Base-by-base conservation (phyloP, 306 rosid species). In the Oxytropis ochrocephala region DNA sequence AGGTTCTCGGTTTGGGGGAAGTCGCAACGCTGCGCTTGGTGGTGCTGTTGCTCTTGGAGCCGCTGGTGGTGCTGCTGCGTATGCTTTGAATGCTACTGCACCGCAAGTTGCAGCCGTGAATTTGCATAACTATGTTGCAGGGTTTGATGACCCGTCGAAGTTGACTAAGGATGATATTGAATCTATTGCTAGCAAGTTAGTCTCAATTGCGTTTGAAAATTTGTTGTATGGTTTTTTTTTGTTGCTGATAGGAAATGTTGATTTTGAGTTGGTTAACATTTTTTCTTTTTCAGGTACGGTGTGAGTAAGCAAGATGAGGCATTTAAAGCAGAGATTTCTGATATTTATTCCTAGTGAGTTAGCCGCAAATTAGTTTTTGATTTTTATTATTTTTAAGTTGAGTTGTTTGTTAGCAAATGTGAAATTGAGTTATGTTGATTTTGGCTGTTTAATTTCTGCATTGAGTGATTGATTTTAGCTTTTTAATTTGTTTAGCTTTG, bases 251-350 rank as follows among this genome's bases (percentile, higher is more conserved):
- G 42, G 41, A 17, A 24, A 24, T 32, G 42, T 50, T 44, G 75
- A 52, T 51, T 56, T 46, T 68, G 12, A 38, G 57, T 32, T 70
- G 42, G 65, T 60, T 39, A 2, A 27, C 10, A 17, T 4, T 24
- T 53, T 53, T 1, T 8, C 35, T 38, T 54, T 67, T 66, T 46
- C 76, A 92, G 97, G 75, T 92, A 81, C 64, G 97, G 97, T 52
- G 96, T 92, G 73, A 92, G 79, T 87, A 92, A 89, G 83, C 88
- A 85, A 64, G 90, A 92, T n/a, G 96, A 89, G 74, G 92, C 95
- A 11, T 92, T 92, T 58, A 87, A 79, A 67, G 89, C 89, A 4
- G 97, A 92, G 89, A 91, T 92, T 24, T 84, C 83, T 80, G 95
- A 87, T 70, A 82, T 92, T 38, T 92, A 92, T 72, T 61, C 85